These are phyloP conservation scores for Xylariaceae sp. DNA, from an alignment of 2,329 filamentous ascomycete species.

Conservation along the genomic window DNA sequence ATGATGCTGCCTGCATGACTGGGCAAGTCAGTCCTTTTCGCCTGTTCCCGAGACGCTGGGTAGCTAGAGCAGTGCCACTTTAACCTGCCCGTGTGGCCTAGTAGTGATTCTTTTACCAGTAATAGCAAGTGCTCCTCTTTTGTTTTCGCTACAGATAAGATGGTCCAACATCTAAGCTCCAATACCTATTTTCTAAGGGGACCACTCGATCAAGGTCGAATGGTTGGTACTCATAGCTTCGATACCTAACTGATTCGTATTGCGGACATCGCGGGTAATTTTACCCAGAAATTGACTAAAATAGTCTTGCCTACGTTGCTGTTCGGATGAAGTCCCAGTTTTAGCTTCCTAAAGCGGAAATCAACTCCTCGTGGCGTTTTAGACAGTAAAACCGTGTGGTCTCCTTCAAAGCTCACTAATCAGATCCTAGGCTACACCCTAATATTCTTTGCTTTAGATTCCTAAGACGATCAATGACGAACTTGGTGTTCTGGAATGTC, in stretches of 20 bases:
- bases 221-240: too few relatives aligned
- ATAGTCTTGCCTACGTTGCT: constrained; percentile 1
- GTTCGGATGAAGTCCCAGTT: constrained; percentile 14
- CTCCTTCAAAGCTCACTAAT: too few relatives aligned
- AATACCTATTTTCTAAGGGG: too few relatives aligned
- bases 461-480: too few relatives aligned
- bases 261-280: neutral
- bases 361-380: constrained; percentile 33
- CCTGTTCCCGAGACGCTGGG: constrained; percentile 25
- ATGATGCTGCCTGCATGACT: constrained; percentile 1
- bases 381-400: too few relatives aligned
- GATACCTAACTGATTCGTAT: too few relatives aligned
- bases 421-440: too few relatives aligned
- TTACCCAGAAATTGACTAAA: constrained; percentile 1
- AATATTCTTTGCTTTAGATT: neutral
- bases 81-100: constrained; percentile 2
- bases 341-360: constrained; percentile 35
- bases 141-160: too few relatives aligned
- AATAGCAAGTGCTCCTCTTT: neutral
- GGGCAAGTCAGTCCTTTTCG: constrained; percentile 8
- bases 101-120: too few relatives aligned
- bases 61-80: constrained; percentile 13
- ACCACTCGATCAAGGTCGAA: too few relatives aligned
- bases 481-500: too few relatives aligned
- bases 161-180: too few relatives aligned